Evolutionary conservation across 2,329 filamentous ascomycete species (phyloP).

Genomic region (Trichoderma polysporum): DNA sequence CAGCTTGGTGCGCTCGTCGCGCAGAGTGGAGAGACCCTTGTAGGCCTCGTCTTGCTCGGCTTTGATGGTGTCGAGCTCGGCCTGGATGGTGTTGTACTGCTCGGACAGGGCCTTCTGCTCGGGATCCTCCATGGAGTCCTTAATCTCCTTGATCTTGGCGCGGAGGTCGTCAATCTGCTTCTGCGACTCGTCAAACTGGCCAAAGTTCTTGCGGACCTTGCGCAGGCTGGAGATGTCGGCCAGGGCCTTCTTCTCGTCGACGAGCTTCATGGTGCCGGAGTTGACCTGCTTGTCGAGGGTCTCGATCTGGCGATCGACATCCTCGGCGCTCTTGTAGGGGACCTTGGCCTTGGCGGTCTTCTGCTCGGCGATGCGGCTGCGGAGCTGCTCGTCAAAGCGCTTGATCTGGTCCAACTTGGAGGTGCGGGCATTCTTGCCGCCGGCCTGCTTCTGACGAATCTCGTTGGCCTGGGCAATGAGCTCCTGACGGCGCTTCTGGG

Average conservation of each 20-base stretch:
- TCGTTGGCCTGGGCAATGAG: constrained; percentile 77
- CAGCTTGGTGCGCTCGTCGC: constrained; percentile 81
- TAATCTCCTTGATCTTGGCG: constrained; percentile 82
- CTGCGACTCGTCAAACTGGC: constrained; percentile 77
- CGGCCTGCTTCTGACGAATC: constrained; percentile 84
- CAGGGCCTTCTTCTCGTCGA: constrained; percentile 95
- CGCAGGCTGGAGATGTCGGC: constrained; percentile 77
- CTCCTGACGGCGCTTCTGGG: constrained; percentile 80
- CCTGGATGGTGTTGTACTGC: constrained; percentile 79
- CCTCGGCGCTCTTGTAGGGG: constrained; percentile 82
- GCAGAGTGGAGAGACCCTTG: constrained; percentile 81
- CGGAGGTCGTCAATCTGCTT: constrained; percentile 87
- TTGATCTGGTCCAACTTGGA: constrained; percentile 87
- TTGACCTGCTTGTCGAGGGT: constrained; percentile 83
- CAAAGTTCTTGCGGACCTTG: constrained; percentile 90
- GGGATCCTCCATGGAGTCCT: constrained; percentile 86
- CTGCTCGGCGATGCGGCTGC: constrained; percentile 80
- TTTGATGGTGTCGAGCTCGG: constrained; percentile 87
- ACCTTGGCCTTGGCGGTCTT: constrained; percentile 81
- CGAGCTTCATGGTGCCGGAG: constrained; percentile 86
- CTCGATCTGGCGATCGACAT: constrained; percentile 80
- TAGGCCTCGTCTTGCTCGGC: constrained; percentile 87
- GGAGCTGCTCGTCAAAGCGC: constrained; percentile 84
- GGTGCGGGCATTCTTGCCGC: constrained; percentile 78
- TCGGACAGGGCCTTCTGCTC: constrained; percentile 86